A percentile compares a stretch with the other conserved stretches of the same genome.
phyloP scores from a whole-genome alignment of 1,139 yeast genomes.

The Blastobotrys apis region DNA sequence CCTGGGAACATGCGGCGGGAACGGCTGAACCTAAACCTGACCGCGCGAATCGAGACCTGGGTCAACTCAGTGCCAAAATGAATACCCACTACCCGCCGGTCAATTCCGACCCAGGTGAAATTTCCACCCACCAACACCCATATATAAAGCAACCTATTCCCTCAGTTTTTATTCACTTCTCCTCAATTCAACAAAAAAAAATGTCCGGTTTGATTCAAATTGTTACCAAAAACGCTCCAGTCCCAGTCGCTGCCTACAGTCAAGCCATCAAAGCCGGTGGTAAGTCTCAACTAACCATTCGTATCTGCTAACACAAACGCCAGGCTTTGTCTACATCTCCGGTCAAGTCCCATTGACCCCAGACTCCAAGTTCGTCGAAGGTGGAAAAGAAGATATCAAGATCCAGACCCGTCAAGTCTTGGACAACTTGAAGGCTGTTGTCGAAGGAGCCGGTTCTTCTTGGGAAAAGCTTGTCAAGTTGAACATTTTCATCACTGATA shows the following conservation, averaged over 20 bases:
- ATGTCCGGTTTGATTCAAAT: constrained; percentile 17
- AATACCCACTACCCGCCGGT: constrained; percentile 1
- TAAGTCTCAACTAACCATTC: constrained; percentile 11
- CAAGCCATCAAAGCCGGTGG: constrained; percentile 76
- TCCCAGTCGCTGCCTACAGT: constrained; percentile 93
- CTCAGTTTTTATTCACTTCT: background rate
- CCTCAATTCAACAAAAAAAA: background rate
- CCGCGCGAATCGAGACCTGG: no score
- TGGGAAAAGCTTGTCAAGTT: constrained; percentile 80
- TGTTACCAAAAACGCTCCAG: constrained; percentile 47
- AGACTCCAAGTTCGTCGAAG: constrained; percentile 67
- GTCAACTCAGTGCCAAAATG: constrained; percentile 8
- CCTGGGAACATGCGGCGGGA: no score
- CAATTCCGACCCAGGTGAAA: constrained; percentile 1
- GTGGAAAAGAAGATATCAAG: constrained; percentile 50
- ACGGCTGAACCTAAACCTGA: no score
- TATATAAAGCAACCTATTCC: constrained; percentile 9
- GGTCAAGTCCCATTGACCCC: constrained; percentile 94
- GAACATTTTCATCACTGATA: constrained; percentile 83
- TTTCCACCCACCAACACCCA: background rate
- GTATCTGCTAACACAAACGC: background rate
- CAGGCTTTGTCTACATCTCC: constrained; percentile 79
- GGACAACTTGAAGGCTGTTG: constrained; percentile 67
- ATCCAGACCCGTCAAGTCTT: constrained; percentile 84
- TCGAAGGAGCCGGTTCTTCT: constrained; percentile 78